These are phyloP conservation scores for Tolypocladium capitatum DNA, from an alignment of 2,329 filamentous ascomycete species.

Conservation along the genomic window DNA sequence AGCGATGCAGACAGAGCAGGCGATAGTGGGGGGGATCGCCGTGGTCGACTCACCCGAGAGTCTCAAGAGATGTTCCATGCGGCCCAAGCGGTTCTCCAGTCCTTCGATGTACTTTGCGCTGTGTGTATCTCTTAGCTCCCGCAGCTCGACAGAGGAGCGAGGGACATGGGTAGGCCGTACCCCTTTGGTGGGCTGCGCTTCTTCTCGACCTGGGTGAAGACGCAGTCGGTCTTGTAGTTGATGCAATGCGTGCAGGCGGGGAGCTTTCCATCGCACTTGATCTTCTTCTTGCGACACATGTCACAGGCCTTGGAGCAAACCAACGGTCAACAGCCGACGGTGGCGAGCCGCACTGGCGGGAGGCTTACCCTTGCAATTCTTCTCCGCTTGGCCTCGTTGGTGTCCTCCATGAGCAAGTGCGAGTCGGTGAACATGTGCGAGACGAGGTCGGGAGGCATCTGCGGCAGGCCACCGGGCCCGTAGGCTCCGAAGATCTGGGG, in stretches of 20 bases:
- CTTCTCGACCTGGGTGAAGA: conserved; percentile 98
- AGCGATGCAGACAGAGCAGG: neutral
- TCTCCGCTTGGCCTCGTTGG: conserved; percentile 74
- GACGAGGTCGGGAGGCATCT: conserved; percentile 42
- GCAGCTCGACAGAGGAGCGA: neutral
- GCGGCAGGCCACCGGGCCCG: conserved; percentile 43
- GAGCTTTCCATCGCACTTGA: conserved; percentile 95
- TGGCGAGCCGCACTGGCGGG: neutral
- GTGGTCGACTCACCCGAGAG: conserved; percentile 49
- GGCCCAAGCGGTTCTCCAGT: conserved; percentile 82
- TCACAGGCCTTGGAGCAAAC: conserved; percentile 58
- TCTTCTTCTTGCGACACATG: conserved; percentile 94
- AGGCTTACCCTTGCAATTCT: conserved; percentile 68
- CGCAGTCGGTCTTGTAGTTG: conserved; percentile 95
- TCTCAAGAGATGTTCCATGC: conserved; percentile 85
- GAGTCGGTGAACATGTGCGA: conserved; percentile 49
- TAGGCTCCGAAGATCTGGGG: conserved; percentile 59
- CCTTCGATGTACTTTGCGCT: conserved; percentile 98
- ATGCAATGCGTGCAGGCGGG: conserved; percentile 90
- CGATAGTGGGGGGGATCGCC: neutral
- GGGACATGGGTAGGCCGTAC: conserved; percentile 33
- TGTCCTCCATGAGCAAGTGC: conserved; percentile 44
- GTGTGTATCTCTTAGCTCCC: conserved; percentile 8
- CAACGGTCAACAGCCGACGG: conserved; percentile 1
- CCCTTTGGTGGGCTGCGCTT: conserved; percentile 95